Base-by-base conservation (phyloP, 768 basidiomycete species). In the Trametes elegans region DNA sequence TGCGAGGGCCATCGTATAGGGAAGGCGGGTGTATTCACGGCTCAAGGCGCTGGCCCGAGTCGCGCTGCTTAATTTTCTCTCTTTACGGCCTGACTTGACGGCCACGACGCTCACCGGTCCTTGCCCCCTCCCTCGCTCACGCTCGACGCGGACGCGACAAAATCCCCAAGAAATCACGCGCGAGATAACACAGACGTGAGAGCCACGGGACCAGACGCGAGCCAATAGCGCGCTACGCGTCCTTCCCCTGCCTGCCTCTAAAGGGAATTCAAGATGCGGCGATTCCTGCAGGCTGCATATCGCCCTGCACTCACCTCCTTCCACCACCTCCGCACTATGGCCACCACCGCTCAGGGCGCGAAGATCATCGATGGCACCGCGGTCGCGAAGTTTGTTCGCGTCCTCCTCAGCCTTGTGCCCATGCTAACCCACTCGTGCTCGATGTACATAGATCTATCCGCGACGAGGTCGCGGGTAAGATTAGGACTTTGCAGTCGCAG, bases 361-460 rank as follows among this genome's bases (percentile, higher is more conserved):
- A 76, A 78, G 57, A 64, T 89, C 64, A 93, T 98, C 68, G 91
- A 97, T 61, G 95, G 95, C 16, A 88, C 80, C 41, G 81, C 79
- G 41, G 72, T 94, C 60, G 90, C 95, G 68, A 93, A 90, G 94
- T 94, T 63, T 51, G 76, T 74, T 35, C 49, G 24, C 52, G 28
- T 16, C 28, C 29, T 57, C 52, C 24, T 49, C 32, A 3, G 49
- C 32, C 42, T 26, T 44, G 32, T 50, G 32, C 45, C 41, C 27
- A 44, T 34, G 10, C 43, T 54, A 45, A n/a, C 53, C 28, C n/a
- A 9, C 4, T 24, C 16, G 18, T 21, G n/a, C 50, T 18, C 50
- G 43, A 52, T 58, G 39, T 41, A 38, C n/a, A 44, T 21, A 97
- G 95, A 74, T 82, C 88, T 5, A 82, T 96, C 64, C 89, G 95